These are phyloP conservation scores for Turritis glabra DNA, from an alignment of 345 rosid species.

Conservation along the genomic window DNA sequence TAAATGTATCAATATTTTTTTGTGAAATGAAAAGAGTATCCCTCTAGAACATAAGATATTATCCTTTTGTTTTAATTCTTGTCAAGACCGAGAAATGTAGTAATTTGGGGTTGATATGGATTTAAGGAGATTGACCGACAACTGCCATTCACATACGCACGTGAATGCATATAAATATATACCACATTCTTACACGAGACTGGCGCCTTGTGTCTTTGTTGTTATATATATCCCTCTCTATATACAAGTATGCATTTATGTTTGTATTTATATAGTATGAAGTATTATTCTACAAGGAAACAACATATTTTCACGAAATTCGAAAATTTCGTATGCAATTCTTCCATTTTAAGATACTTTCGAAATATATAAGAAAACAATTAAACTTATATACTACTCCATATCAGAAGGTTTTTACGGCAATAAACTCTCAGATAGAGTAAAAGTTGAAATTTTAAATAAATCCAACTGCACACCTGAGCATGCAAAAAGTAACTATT, in stretches of 20 bases:
- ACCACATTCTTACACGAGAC: constrained; percentile 42
- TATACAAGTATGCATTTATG: constrained; percentile 11
- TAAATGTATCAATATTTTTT: neutral
- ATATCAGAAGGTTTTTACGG: neutral
- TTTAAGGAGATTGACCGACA: constrained; percentile 65
- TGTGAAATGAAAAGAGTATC: neutral
- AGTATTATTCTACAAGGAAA: neutral
- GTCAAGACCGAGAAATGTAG: neutral
- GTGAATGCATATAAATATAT: constrained; percentile 68
- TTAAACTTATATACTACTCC: neutral
- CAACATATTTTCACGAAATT: neutral
- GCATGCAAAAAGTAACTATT: neutral
- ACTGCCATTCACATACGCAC: constrained; percentile 62
- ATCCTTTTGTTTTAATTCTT: neutral
- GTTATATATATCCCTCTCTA: neutral
- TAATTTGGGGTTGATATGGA: neutral
- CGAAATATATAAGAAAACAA: neutral
- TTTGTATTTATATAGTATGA: neutral
- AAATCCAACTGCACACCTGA: neutral
- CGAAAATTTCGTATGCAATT: neutral
- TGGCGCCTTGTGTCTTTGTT: constrained; percentile 14
- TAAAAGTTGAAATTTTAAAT: neutral
- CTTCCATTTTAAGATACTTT: constrained; percentile 2
- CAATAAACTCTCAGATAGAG: neutral
- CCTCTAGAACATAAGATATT: neutral